These are phyloP conservation scores for Biscutella laevigata DNA, from an alignment of 441 rosid genomes.

Conservation along the genomic window DNA sequence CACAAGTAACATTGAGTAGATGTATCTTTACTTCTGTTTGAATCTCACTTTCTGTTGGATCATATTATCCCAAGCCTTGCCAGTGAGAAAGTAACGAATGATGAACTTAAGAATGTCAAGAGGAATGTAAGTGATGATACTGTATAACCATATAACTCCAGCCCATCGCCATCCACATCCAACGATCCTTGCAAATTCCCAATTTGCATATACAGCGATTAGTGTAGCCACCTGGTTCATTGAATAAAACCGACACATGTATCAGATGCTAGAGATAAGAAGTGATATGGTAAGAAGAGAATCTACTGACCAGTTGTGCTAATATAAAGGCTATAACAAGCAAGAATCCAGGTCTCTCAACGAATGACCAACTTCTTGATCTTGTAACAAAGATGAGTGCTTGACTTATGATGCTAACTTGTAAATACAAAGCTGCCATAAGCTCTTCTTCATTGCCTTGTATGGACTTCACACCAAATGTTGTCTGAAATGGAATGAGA, in stretches of 20 bases:
- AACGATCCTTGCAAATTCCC: slow-evolving; percentile 69
- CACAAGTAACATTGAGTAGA: neutral
- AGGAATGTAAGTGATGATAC: slow-evolving; percentile 55
- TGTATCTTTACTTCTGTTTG: neutral
- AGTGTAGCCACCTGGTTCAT: slow-evolving; percentile 55
- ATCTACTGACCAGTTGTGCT: slow-evolving; percentile 64
- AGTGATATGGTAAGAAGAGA: neutral
- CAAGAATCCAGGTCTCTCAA: slow-evolving; percentile 62
- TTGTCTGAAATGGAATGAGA: slow-evolving; percentile 29
- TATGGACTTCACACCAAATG: slow-evolving; percentile 50
- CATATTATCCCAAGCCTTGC: slow-evolving; percentile 55
- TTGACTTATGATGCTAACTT: slow-evolving; percentile 93
- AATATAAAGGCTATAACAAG: slow-evolving; percentile 54
- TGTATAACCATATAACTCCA: slow-evolving; percentile 68
- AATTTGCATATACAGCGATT: slow-evolving; percentile 65
- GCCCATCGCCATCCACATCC: slow-evolving; percentile 98
- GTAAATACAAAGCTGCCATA: slow-evolving; percentile 81
- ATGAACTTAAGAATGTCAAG: slow-evolving; percentile 49
- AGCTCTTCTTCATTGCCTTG: slow-evolving; percentile 38
- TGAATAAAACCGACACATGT: neutral
- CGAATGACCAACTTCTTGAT: slow-evolving; percentile 81
- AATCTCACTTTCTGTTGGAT: slow-evolving; percentile 48
- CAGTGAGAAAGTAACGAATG: slow-evolving; percentile 37
- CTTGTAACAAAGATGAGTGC: slow-evolving; percentile 91
- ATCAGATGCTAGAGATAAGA: neutral